These are phyloP conservation scores for Fusarium pseudocircinatum DNA, from an alignment of 2,329 filamentous ascomycete species.

Conservation along the genomic window DNA sequence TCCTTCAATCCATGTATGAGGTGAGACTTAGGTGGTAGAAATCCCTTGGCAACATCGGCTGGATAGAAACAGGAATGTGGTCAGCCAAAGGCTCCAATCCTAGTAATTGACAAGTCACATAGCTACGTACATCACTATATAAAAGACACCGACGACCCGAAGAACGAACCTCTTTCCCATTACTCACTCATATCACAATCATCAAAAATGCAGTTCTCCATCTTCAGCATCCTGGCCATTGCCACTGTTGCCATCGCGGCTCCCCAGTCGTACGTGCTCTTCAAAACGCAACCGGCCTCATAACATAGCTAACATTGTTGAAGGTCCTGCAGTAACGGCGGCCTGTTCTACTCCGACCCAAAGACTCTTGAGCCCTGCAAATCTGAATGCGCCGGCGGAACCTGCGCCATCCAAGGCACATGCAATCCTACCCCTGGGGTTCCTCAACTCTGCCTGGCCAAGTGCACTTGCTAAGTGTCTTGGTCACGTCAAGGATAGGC, in stretches of 20 bases:
- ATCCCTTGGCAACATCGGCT: background rate
- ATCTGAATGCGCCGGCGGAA: constrained; percentile 1
- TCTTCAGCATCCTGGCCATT: constrained; percentile 1
- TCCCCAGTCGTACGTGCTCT: background rate
- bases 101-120: background rate
- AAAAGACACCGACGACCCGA: background rate
- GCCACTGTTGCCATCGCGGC: background rate
- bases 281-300: too few relatives aligned
- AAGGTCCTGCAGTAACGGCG: background rate
- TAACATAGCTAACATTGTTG: too few relatives aligned
- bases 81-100: constrained; percentile 9
- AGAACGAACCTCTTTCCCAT: fast-evolving
- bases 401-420: background rate
- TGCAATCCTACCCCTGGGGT: too few relatives aligned
- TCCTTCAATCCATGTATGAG: background rate
- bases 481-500: too few relatives aligned
- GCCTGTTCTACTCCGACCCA: constrained; percentile 3
- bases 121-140: background rate
- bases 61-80: constrained; percentile 12
- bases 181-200: background rate
- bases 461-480: background rate
- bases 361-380: constrained; percentile 25
- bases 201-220: constrained; percentile 12
- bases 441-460: background rate
- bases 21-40: background rate